Base-by-base conservation (phyloP, 257 asterid species). In the Solanum arcanum region DNA sequence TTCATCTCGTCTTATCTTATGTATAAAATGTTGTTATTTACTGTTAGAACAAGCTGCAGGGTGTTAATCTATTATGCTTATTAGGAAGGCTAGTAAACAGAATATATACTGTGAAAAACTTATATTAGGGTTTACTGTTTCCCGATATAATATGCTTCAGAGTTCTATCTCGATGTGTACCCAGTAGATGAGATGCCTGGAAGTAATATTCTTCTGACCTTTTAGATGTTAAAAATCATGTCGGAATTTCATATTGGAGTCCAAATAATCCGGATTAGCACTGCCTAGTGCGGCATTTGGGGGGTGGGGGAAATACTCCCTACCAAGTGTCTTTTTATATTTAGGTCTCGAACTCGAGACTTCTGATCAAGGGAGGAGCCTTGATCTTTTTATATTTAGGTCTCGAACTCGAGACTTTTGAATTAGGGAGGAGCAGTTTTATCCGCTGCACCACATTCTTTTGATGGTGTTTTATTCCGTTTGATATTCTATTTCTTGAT, bases 1-100 rank as follows among this genome's bases (percentile, higher is more conserved):
- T n/a, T 60, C 72, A 52, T 87, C 86, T 82, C 76, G 42, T 87
- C 77, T 42, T 68, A 60, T 68, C 83, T 86, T 56, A 7, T 20
- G 83, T 92, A 91, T 92, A 91, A 83, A 91, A 89, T 77, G 91
- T 76, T 89, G 90, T 88, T 81, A 64, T 84, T 90, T 90, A 5
- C 70, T 83, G 93, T 90, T 87, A 91, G 86, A 70, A 84, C 87
- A 88, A 83, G 90, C 87, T 69, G 62, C 72, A 69, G 86, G 20
- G 21, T 70, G 27, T 68, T 37, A 46, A 46, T 9, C 37, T 86
- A 70, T 86, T 68, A 77, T 25, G 27, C 33, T 33, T 47, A 41
- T 49, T 86, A 49, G 80, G 72, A 72, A 31, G 37, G 74, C 56
- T 47, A 23, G 56, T 69, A 47, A 47, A 39, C 39, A 37, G 8